Conservation (phyloP, 306 rosid species). For the Hippophae rhamnoides region DNA sequence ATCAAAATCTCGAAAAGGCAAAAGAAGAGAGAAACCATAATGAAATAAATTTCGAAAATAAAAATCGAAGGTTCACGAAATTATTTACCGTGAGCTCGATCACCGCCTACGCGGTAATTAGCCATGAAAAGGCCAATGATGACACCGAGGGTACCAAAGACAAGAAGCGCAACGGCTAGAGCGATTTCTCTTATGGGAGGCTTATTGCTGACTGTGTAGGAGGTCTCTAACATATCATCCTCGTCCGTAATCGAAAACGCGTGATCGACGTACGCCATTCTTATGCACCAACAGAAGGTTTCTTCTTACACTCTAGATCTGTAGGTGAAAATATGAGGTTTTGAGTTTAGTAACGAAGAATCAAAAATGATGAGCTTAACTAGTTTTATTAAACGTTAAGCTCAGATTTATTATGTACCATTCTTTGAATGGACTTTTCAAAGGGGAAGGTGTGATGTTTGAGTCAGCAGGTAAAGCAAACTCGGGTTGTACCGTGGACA, state of each 20-base stretch:
- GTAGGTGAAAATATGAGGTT: not conserved
- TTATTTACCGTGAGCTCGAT: constrained; percentile 75
- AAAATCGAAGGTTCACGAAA: not conserved
- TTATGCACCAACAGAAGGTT: not conserved
- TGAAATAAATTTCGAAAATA: not conserved
- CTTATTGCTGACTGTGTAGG: constrained; percentile 66
- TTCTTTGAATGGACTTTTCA: too few species aligned
- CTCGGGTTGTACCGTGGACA: too few species aligned
- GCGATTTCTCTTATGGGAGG: constrained; percentile 94
- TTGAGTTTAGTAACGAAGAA: too few species aligned
- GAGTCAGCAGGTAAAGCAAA: too few species aligned
- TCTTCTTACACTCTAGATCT: not conserved
- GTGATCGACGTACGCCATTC: constrained; percentile 90
- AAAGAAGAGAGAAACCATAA: not conserved
- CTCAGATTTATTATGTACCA: too few species aligned
- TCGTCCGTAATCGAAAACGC: constrained; percentile 93
- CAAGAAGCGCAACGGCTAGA: constrained; percentile 84
- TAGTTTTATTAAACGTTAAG: too few species aligned
- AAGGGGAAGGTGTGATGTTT: too few species aligned
- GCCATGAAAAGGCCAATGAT: constrained; percentile 74
- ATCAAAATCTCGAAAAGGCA: too few species aligned
- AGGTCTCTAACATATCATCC: constrained; percentile 74
- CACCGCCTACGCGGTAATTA: constrained; percentile 82
- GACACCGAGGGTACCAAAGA: constrained; percentile 69
- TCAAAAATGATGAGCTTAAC: too few species aligned